These are phyloP conservation scores for Cercospora berteroae DNA, from an alignment of 2,329 filamentous ascomycete species.

Conservation along the genomic window DNA sequence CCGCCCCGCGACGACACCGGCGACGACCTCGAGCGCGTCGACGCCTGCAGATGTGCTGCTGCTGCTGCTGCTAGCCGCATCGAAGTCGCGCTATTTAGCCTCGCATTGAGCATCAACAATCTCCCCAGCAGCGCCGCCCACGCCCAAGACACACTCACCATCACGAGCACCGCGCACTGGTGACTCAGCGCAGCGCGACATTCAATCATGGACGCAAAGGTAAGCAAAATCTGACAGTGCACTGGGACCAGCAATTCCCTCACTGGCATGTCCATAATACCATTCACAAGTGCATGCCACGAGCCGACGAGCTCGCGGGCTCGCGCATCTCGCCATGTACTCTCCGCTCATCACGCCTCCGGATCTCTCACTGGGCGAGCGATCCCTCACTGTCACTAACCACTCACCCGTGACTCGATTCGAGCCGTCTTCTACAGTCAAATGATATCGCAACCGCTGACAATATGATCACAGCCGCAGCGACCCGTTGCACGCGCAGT, in stretches of 20 bases:
- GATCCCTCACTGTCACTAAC: background rate
- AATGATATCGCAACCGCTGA: conserved; percentile 29
- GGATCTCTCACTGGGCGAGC: background rate
- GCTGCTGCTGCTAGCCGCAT: background rate
- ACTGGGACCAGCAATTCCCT: background rate
- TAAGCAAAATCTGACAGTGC: conserved; percentile 18
- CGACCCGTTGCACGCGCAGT: conserved; percentile 56
- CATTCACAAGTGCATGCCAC: conserved; percentile 2
- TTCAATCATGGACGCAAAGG: conserved; percentile 32
- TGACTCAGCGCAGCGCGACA: background rate
- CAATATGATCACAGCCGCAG: conserved; percentile 59
- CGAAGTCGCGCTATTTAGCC: conserved; percentile 9
- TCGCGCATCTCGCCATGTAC: background rate
- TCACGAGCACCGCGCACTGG: conserved; percentile 1
- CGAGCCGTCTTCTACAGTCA: conserved; percentile 15
- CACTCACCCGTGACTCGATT: background rate
- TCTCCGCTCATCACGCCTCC: conserved; percentile 8
- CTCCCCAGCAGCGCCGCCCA: background rate
- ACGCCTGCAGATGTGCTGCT: background rate
- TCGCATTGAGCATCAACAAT: conserved; percentile 1
- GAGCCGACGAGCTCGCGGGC: background rate
- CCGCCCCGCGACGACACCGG: background rate
- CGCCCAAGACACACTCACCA: background rate
- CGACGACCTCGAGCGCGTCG: conserved; percentile 1
- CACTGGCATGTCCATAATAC: background rate